A percentile compares a stretch with the other conserved stretches of the same genome.
Evolutionary conservation across 2,329 filamentous ascomycete genomes (phyloP).

Genomic region (Scedosporium minutisporum): DNA sequence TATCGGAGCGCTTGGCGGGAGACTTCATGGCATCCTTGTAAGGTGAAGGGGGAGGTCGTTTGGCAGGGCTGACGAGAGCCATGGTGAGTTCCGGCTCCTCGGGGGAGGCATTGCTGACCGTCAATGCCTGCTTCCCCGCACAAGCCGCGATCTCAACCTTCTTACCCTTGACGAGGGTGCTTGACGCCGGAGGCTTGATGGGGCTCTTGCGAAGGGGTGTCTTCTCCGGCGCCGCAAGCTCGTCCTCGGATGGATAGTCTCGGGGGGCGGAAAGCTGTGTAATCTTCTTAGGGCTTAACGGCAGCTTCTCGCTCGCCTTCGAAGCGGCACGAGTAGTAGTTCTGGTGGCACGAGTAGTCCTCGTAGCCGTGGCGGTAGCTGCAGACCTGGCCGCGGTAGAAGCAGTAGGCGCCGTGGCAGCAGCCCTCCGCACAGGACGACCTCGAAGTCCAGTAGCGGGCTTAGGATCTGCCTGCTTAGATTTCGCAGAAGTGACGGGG

Average conservation of each 20-base stretch:
- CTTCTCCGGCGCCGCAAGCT: constrained; percentile 43
- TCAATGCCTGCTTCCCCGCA: constrained; percentile 10
- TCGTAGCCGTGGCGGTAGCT: constrained; percentile 11
- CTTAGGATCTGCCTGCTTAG: constrained; percentile 20
- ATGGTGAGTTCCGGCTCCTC: constrained; percentile 1
- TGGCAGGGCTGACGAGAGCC: constrained; percentile 46
- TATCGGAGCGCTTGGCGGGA: constrained; percentile 45
- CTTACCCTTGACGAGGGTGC: constrained; percentile 1
- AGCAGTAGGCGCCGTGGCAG: constrained; percentile 11
- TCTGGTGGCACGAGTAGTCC: constrained; percentile 20
- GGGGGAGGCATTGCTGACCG: not conserved
- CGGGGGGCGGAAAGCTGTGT: constrained; percentile 37
- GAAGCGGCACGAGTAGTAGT: constrained; percentile 15
- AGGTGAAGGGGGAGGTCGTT: constrained; percentile 40
- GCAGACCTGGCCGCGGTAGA: constrained; percentile 12
- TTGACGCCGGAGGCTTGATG: constrained; percentile 32
- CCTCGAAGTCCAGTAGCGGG: constrained; percentile 25
- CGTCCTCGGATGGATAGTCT: constrained; percentile 43
- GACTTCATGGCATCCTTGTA: constrained; percentile 46
- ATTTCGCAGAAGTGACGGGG: constrained; percentile 23
- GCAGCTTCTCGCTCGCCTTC: constrained; percentile 33
- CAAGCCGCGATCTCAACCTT: not conserved
- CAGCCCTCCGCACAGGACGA: constrained; percentile 37
- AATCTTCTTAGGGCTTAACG: constrained; percentile 56
- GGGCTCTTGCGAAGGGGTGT: constrained; percentile 45